These are phyloP conservation scores for Meyerozyma guilliermondii DNA, from an alignment of 1,139 yeast species.

Conservation along the genomic window DNA sequence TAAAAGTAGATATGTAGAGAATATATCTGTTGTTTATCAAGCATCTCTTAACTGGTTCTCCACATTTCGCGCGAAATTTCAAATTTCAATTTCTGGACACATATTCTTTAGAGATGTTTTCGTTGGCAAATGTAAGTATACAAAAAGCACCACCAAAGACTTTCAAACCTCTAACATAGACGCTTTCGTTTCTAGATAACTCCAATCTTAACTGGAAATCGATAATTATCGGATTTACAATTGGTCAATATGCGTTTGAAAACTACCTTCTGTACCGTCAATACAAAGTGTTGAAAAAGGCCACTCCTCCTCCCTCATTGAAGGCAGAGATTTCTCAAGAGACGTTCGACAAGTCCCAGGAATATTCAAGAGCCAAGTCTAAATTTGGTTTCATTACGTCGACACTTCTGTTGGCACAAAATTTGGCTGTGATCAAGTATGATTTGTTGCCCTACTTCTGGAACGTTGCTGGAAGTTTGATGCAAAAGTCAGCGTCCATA, in stretches of 20 bases:
- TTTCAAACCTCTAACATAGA: constrained; percentile 13
- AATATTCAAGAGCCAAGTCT: constrained; percentile 79
- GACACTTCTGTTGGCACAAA: constrained; percentile 48
- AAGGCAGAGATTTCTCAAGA: constrained; percentile 62
- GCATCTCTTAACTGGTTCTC: not conserved
- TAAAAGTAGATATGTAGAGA: constrained; percentile 11
- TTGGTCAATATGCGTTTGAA: constrained; percentile 73
- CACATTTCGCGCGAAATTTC: not conserved
- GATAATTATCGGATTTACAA: constrained; percentile 67
- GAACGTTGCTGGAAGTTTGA: constrained; percentile 43
- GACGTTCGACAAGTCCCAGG: constrained; percentile 74
- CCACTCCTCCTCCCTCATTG: constrained; percentile 59
- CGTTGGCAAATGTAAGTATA: constrained; percentile 18
- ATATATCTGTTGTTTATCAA: not conserved
- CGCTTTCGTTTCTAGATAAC: constrained; percentile 37
- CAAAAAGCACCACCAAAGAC: not conserved
- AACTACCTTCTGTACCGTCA: constrained; percentile 74
- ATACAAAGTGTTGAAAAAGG: constrained; percentile 54
- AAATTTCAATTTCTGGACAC: not conserved
- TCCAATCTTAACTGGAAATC: constrained; percentile 75
- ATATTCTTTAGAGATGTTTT: constrained; percentile 11
- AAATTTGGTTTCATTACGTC: constrained; percentile 59
- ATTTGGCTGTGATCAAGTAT: constrained; percentile 51
- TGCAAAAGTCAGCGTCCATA: constrained; percentile 25
- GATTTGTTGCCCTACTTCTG: constrained; percentile 71